Percentiles rank a stretch among this genome's conserved stretches.
Conservation (phyloP, 2,329 filamentous ascomycete species). For the Penicillium sp. region DNA sequence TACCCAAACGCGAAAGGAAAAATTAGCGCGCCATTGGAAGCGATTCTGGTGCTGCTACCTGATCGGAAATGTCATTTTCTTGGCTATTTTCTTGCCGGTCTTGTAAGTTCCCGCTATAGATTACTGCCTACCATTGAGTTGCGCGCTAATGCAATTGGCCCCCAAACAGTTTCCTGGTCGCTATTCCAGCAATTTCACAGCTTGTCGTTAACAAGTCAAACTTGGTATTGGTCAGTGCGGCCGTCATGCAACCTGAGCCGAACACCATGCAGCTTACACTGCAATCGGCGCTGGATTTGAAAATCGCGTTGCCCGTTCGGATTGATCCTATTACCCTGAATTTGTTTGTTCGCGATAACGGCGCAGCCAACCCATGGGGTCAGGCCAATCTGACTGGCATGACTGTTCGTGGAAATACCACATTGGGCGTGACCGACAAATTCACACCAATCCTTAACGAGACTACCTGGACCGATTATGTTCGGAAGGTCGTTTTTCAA, state of each 20-base stretch:
- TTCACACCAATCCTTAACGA: constrained; percentile 28
- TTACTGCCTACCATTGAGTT: background rate
- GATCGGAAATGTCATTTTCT: constrained; percentile 35
- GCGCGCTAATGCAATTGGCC: background rate
- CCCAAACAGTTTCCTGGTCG: constrained; percentile 37
- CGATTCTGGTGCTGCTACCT: constrained; percentile 43
- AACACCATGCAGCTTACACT: constrained; percentile 36
- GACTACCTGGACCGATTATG: constrained; percentile 32
- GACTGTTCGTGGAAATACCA: constrained; percentile 38
- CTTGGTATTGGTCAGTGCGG: constrained; percentile 37
- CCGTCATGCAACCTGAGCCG: constrained; percentile 35
- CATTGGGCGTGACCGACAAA: constrained; percentile 24
- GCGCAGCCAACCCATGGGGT: constrained; percentile 30
- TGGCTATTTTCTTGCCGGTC: constrained; percentile 42
- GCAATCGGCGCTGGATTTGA: constrained; percentile 37
- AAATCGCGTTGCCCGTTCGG: constrained; percentile 35
- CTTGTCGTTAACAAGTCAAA: constrained; percentile 38
- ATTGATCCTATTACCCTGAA: constrained; percentile 37
- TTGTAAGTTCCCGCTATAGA: constrained; percentile 31
- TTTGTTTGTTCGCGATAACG: constrained; percentile 34
- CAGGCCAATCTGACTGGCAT: constrained; percentile 23
- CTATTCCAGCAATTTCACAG: constrained; percentile 44
- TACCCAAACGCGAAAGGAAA: constrained; percentile 25
- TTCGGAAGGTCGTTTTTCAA: constrained; percentile 33
- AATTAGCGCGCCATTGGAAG: constrained; percentile 36